Conservation (phyloP, 1,284 basidiomycete species). For the Ceratobasidium sp. region DNA sequence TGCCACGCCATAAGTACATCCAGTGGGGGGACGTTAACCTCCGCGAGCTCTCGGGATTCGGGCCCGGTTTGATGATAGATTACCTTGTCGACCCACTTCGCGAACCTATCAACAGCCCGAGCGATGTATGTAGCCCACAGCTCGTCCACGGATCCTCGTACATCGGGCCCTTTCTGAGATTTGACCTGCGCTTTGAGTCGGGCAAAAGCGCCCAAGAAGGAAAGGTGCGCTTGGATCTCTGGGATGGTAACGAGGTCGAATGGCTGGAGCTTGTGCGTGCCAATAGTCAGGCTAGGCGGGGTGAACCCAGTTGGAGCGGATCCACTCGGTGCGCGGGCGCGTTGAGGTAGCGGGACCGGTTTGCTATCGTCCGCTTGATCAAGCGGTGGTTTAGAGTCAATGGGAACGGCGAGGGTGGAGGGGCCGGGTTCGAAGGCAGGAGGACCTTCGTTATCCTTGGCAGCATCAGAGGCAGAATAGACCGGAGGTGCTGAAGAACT, state of each 20-base stretch:
- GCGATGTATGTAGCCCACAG: conserved; percentile 50
- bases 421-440: conserved; percentile 29
- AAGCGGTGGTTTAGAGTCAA: conserved; percentile 22
- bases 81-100: conserved; percentile 41
- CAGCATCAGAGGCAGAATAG: neutral
- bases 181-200: conserved; percentile 47
- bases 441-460: neutral
- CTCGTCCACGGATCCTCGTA: conserved; percentile 43
- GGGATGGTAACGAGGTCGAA: conserved; percentile 46
- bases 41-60: conserved; percentile 9
- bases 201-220: conserved; percentile 50
- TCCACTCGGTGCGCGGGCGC: conserved; percentile 15
- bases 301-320: conserved; percentile 6
- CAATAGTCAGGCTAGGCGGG: conserved; percentile 30
- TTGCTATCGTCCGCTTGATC: neutral
- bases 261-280: conserved; percentile 11
- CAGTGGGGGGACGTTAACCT: conserved; percentile 58
- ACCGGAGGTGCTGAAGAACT: conserved; percentile 11
- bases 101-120: conserved; percentile 50
- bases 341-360: neutral
- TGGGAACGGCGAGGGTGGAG: neutral
- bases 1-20: conserved; percentile 68
- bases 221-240: conserved; percentile 49
- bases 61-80: neutral
- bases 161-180: conserved; percentile 41